A percentile compares a stretch with the other conserved stretches of the same genome.
These are phyloP conservation scores for Schoenoplectus tabernaemontani DNA, from an alignment of 202 grass and related monocot genomes.

Conservation along the genomic window DNA sequence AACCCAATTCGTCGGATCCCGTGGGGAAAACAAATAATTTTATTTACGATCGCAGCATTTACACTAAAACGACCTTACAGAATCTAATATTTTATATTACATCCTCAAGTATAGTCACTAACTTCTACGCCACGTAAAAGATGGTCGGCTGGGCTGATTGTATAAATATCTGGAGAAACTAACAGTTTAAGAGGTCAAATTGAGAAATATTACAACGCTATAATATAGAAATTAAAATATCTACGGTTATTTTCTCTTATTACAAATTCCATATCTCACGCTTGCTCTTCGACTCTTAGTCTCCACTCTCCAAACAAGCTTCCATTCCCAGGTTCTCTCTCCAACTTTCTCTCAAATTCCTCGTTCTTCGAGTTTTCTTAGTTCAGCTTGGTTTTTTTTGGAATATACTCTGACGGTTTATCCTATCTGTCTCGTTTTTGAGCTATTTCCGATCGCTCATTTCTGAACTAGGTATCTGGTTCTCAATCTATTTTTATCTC, in stretches of 20 bases:
- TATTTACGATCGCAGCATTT: no score
- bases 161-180: background rate
- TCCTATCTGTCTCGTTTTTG: no score
- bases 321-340: conserved; percentile 1
- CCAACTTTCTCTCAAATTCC: background rate
- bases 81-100: background rate
- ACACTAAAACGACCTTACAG: no score
- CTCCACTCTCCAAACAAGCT: conserved; percentile 5
- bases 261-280: background rate
- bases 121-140: no score
- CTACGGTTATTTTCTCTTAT: no score
- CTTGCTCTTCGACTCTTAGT: no score
- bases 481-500: conserved; percentile 14
- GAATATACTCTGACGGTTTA: background rate
- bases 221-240: background rate
- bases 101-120: background rate
- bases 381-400: background rate
- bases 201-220: background rate
- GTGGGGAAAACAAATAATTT: no score
- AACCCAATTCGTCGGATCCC: background rate
- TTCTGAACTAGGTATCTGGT: background rate
- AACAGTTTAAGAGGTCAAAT: background rate
- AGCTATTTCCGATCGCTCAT: background rate
- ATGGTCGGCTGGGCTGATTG: no score
- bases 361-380: no score